These are phyloP conservation scores for Phoenix roebelenii DNA, from an alignment of 176 grass and related monocot genomes.

Conservation along the genomic window DNA sequence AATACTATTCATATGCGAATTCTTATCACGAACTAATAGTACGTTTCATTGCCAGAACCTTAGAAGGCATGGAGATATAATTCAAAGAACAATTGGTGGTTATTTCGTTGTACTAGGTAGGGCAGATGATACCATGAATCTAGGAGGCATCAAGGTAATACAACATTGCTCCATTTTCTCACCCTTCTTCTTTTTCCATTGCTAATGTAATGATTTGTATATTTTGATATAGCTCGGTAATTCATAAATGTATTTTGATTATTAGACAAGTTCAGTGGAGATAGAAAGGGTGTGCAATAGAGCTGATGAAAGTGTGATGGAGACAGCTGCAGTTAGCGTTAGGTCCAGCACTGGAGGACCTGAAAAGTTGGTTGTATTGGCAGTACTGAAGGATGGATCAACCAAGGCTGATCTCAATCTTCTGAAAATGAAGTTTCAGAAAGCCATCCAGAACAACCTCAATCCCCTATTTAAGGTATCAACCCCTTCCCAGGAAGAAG, in stretches of 20 bases:
- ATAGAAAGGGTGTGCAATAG: slow-evolving; percentile 80
- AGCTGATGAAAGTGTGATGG: slow-evolving; percentile 60
- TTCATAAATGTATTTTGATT: not conserved
- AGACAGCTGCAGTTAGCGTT: slow-evolving; percentile 74
- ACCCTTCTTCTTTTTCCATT: too few species aligned
- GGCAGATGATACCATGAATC: slow-evolving; percentile 97
- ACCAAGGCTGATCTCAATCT: slow-evolving; percentile 22
- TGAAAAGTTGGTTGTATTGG: slow-evolving; percentile 73
- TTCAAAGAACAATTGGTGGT: slow-evolving; percentile 77
- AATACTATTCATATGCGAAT: too few species aligned
- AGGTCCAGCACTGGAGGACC: slow-evolving; percentile 57
- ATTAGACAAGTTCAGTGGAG: slow-evolving; percentile 91
- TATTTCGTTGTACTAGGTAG: slow-evolving; percentile 87
- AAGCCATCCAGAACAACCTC: slow-evolving; percentile 68
- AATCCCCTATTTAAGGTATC: slow-evolving; percentile 96
- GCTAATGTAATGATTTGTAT: too few species aligned
- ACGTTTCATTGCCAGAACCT: slow-evolving; percentile 40
- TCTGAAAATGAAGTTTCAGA: slow-evolving; percentile 70
- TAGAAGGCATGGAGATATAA: slow-evolving; percentile 84
- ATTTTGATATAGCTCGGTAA: not conserved
- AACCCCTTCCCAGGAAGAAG: not conserved
- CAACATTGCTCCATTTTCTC: not conserved
- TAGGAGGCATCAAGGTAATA: slow-evolving; percentile 89
- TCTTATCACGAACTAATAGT: too few species aligned
- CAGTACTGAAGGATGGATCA: slow-evolving; percentile 53